Base-by-base conservation (phyloP, 345 rosid genomes). In the Brassica cretica region DNA sequence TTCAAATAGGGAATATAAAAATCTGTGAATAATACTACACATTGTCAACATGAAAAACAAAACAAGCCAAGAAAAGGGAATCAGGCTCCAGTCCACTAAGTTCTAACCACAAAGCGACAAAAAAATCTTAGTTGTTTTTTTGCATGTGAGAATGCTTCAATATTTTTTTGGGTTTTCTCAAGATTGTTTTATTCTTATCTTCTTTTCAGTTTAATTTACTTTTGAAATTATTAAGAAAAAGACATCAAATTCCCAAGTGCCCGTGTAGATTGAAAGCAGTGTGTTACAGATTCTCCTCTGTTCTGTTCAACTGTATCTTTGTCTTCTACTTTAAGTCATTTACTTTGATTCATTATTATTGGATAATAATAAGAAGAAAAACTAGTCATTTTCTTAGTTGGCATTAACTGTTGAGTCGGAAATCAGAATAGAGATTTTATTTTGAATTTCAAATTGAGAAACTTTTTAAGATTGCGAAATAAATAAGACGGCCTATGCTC, bases 291-390 rank as follows among this genome's bases (percentile, higher is more conserved):
- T 84, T 80, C 87, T 78, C 76, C 2, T 61, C 68, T 65, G 75
- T 64, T 71, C 74, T 30, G 80, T 77, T 84, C 82, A 71, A 74
- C 84, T 65, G 84, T 78, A 69, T 80, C 84, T 82, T 72, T 82
- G 87, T 84, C 85, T 37, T 79, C 49, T 76, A 41, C 76, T 73
- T 70, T 74, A 70, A 55, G 51, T 80, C 67, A 27, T 74, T 74
- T 51, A 29, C 14, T 67, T 16, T 73, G 39, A 24, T 61, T 68
- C 49, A 56, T 49, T 14, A 56, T 49, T 14, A 73, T 59, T 67
- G 68, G 72, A 72, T 72, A 78, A 59, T 67, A 60, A 66, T 72
- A 59, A 59, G 64, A 59, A 59, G 64, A 49, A 55, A 24, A 6
- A 24, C 33, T 0, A 6, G 8, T 49, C 56, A 3, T 6, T 25